Conservation (phyloP, 192 early-diverging fungal species). For the Backusella sp. region DNA sequence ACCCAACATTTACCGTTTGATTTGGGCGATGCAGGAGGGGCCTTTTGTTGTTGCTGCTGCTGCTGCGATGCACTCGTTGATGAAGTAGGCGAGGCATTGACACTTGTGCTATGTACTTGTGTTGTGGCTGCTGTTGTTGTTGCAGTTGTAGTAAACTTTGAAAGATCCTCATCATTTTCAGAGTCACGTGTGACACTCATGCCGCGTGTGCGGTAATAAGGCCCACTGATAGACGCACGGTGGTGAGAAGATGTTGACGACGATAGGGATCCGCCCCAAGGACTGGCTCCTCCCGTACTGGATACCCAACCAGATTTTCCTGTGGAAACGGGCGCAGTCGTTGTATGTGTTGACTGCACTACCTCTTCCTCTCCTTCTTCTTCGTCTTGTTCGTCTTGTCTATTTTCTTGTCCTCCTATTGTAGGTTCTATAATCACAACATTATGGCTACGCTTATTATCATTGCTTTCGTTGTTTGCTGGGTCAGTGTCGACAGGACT, state of each 20-base stretch:
- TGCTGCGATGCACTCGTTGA: neutral
- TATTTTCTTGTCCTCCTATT: neutral
- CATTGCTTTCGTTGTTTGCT: neutral
- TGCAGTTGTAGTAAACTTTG: neutral
- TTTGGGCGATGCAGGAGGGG: neutral
- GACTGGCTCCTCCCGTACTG: slow-evolving; percentile 24
- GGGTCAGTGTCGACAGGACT: neutral
- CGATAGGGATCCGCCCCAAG: slow-evolving; percentile 18
- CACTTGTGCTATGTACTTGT: neutral
- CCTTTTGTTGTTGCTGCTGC: neutral
- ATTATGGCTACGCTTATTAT: neutral
- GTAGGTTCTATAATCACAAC: neutral
- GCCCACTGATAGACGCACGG: slow-evolving; percentile 33
- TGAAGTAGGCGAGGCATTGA: slow-evolving; percentile 4
- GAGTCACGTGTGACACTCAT: slow-evolving; percentile 29
- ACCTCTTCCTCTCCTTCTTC: neutral
- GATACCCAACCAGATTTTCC: slow-evolving; percentile 30
- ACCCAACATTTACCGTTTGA: neutral
- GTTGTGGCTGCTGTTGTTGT: neutral
- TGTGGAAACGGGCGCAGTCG: slow-evolving; percentile 10
- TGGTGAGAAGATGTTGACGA: slow-evolving; percentile 27
- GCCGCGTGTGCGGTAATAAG: slow-evolving; percentile 35
- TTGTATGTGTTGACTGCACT: neutral
- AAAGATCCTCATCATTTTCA: slow-evolving; percentile 24
- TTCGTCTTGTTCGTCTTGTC: neutral